Percentiles rank a stretch among this genome's conserved stretches.
phyloP scores from a whole-genome alignment of 345 rosid species.

The Populus euphratica region DNA sequence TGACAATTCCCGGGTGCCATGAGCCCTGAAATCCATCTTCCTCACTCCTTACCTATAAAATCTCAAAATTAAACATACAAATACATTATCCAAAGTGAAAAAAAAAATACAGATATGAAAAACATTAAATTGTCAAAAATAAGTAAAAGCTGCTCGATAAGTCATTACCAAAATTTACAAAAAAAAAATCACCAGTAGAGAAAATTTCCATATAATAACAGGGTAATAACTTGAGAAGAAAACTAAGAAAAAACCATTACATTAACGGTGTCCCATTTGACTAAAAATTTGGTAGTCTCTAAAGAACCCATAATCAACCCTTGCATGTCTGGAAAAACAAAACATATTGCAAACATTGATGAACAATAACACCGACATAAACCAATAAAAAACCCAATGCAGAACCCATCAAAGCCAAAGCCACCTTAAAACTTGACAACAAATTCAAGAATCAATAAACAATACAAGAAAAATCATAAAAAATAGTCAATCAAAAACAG shows the following conservation, averaged over 20 bases:
- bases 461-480: not conserved
- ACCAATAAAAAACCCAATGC: not conserved
- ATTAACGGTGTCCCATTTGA: not conserved
- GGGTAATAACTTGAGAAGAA: too few relatives aligned
- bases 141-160: too few relatives aligned
- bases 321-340: constrained; percentile 18
- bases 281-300: not conserved
- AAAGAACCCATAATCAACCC: not conserved
- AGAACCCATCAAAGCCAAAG: not conserved
- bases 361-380: not conserved
- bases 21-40: constrained; percentile 83
- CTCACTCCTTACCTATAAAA: constrained; percentile 55
- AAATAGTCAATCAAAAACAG: not conserved
- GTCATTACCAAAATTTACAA: too few relatives aligned
- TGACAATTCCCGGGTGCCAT: constrained; percentile 62
- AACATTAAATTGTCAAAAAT: too few relatives aligned
- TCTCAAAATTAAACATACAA: not conserved
- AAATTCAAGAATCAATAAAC: not conserved
- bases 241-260: not conserved
- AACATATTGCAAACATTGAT: not conserved
- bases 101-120: not conserved
- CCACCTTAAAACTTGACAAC: not conserved
- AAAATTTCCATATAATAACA: too few relatives aligned
- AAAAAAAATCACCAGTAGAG: too few relatives aligned
- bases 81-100: not conserved